Evolutionary conservation across 306 rosid genomes (phyloP).

Genomic region (Arachis stenosperma): DNA sequence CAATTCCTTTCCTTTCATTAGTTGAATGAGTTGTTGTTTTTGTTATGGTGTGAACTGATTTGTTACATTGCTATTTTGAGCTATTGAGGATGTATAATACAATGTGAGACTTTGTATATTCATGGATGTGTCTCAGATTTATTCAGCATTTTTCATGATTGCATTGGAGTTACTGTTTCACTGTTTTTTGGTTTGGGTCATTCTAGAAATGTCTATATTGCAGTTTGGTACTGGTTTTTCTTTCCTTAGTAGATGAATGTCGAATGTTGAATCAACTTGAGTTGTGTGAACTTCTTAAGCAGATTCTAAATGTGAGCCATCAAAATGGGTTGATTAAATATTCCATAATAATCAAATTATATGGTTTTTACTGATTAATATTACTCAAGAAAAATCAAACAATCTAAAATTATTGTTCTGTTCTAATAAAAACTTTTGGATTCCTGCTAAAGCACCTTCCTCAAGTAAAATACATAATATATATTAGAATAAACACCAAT

Average conservation of each 20-base stretch:
- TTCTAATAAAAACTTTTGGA: background rate
- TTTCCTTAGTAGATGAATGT: background rate
- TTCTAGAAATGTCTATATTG: constrained; percentile 17
- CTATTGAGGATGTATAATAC: background rate
- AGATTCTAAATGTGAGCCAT: constrained; percentile 8
- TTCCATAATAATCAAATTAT: background rate
- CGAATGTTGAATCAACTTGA: constrained; percentile 1
- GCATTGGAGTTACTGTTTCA: constrained; percentile 6
- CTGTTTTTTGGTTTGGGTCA: constrained; percentile 3
- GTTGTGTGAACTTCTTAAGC: constrained; percentile 18
- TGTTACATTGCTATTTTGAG: background rate
- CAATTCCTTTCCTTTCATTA: background rate
- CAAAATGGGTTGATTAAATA: background rate
- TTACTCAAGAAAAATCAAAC: too few relatives aligned
- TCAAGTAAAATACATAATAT: background rate
- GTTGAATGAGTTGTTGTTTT: background rate
- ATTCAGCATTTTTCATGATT: background rate
- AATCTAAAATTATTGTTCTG: too few relatives aligned
- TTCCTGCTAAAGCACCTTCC: constrained; percentile 22
- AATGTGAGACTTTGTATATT: constrained; percentile 17
- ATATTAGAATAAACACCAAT: background rate
- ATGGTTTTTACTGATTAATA: background rate
- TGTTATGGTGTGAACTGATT: background rate
- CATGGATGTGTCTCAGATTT: constrained; percentile 1
- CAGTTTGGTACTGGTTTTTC: constrained; percentile 28